phyloP scores from a whole-genome alignment of 1,284 basidiomycete genomes.

The Inonotus hispidus region DNA sequence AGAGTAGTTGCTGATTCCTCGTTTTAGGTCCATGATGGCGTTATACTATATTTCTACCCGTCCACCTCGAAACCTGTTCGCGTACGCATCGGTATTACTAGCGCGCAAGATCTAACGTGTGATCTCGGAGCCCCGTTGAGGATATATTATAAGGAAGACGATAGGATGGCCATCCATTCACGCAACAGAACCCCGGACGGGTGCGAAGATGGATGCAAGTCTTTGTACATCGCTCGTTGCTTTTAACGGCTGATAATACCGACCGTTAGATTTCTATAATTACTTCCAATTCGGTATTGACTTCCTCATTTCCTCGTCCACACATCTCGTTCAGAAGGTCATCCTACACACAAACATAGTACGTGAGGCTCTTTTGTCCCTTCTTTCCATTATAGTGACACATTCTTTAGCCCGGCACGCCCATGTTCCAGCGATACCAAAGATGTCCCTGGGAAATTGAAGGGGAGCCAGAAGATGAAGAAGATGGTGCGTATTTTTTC shows the following conservation, averaged over 20 bases:
- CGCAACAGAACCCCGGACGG: constrained; percentile 36
- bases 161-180: constrained; percentile 77
- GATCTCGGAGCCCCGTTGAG: constrained; percentile 78
- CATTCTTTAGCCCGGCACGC: constrained; percentile 66
- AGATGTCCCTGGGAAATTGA: constrained; percentile 85
- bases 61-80: constrained; percentile 46
- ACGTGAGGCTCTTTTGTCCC: constrained; percentile 26
- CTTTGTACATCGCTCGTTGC: background rate
- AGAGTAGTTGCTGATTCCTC: background rate
- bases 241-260: constrained; percentile 33
- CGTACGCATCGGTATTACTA: constrained; percentile 73
- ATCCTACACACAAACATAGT: constrained; percentile 84
- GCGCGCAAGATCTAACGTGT: constrained; percentile 72
- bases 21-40: constrained; percentile 64
- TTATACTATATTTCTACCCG: constrained; percentile 63
- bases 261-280: constrained; percentile 75
- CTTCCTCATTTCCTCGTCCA: constrained; percentile 68
- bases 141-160: constrained; percentile 81
- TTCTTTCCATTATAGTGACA: background rate
- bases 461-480: constrained; percentile 67
- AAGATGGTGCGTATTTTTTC: constrained; percentile 46
- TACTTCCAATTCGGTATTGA: constrained; percentile 88
- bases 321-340: constrained; percentile 77
- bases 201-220: constrained; percentile 29
- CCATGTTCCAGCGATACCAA: constrained; percentile 83